phyloP scores from a whole-genome alignment of 78 protist genomes.

The Goniomonas avonlea region DNA sequence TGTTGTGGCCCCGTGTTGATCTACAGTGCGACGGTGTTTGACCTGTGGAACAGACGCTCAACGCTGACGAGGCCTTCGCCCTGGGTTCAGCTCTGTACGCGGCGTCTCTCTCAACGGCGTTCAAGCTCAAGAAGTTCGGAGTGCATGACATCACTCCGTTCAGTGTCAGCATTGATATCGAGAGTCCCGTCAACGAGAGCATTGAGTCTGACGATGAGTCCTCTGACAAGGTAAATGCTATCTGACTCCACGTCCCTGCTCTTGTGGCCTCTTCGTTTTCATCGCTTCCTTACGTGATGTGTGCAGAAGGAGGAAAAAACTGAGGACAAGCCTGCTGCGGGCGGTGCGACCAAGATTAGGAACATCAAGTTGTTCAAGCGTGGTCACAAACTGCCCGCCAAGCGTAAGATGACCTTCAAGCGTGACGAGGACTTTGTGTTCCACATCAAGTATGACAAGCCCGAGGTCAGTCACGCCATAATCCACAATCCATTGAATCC shows the following conservation, averaged over 20 bases:
- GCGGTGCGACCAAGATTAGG: neutral
- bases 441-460: conserved; percentile 15
- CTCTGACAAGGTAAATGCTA: neutral
- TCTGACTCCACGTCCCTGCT: too few species aligned
- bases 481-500: too few species aligned
- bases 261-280: too few species aligned
- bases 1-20: too few species aligned
- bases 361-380: conserved; percentile 13
- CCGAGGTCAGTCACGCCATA: neutral
- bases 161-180: conserved; percentile 10
- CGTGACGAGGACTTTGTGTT: conserved; percentile 17
- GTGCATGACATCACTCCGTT: conserved; percentile 16
- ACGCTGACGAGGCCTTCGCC: conserved; percentile 28
- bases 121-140: conserved; percentile 11
- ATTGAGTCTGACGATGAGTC: neutral
- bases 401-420: conserved; percentile 1
- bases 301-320: too few species aligned
- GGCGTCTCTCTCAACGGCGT: conserved; percentile 14
- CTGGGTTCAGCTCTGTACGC: conserved; percentile 16
- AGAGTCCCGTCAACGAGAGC: neutral
- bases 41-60: conserved; percentile 11
- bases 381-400: neutral
- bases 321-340: too few species aligned
- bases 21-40: too few species aligned
- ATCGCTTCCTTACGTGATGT: too few species aligned